Percentiles rank a stretch among this genome's conserved stretches.
phyloP scores from a whole-genome alignment of 2,329 filamentous ascomycete species.

The Exophiala sideris region DNA sequence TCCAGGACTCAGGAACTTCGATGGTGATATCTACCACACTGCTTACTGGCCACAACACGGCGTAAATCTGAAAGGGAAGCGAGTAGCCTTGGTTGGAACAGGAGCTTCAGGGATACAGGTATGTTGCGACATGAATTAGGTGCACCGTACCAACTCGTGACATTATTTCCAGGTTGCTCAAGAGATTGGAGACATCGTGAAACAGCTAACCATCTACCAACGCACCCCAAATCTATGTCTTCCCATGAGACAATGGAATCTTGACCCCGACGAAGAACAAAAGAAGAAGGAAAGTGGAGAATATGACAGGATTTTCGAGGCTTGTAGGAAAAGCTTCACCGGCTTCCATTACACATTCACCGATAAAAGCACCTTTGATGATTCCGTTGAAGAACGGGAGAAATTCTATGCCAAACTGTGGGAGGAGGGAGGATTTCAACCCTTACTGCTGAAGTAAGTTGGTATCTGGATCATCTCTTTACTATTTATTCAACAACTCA shows the following conservation, averaged over 20 bases:
- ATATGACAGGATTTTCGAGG: neutral
- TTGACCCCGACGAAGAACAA: neutral
- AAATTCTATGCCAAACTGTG: conserved; percentile 49
- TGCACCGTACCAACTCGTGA: conserved; percentile 19
- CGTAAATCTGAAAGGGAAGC: conserved; percentile 32
- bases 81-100: conserved; percentile 44
- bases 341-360: conserved; percentile 53
- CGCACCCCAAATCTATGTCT: conserved; percentile 36
- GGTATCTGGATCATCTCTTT: conserved; percentile 28
- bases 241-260: conserved; percentile 23
- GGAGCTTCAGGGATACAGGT: conserved; percentile 43
- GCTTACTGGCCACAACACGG: conserved; percentile 28
- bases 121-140: no score
- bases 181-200: conserved; percentile 35
- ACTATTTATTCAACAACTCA: no score
- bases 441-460: conserved; percentile 48
- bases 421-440: conserved; percentile 52
- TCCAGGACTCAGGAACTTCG: conserved; percentile 26
- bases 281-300: neutral
- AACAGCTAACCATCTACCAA: conserved; percentile 43
- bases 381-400: conserved; percentile 31
- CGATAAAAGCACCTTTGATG: conserved; percentile 39
- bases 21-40: conserved; percentile 30
- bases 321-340: conserved; percentile 27
- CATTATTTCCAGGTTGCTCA: conserved; percentile 24